phyloP scores from a whole-genome alignment of 345 rosid genomes.

The Citrus medica region DNA sequence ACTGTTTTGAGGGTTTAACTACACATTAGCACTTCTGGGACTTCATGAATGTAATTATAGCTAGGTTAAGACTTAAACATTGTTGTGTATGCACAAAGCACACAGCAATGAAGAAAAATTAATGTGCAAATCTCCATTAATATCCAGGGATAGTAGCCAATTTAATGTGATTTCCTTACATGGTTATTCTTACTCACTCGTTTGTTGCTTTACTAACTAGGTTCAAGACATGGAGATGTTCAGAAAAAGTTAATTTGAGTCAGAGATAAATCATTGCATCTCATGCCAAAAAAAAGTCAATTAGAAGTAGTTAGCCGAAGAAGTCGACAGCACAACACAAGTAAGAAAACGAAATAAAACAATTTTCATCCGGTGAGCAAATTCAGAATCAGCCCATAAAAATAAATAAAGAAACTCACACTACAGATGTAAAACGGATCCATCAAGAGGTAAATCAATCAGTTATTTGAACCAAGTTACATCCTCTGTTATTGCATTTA shows the following conservation, averaged over 20 bases:
- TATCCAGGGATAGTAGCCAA: background rate
- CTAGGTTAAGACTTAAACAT: background rate
- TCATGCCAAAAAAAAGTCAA: background rate
- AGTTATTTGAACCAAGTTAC: background rate
- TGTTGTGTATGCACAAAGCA: background rate
- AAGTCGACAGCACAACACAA: background rate
- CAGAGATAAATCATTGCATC: background rate
- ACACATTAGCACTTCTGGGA: background rate
- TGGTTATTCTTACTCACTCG: background rate
- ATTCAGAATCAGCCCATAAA: background rate
- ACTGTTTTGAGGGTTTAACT: background rate
- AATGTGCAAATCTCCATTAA: background rate
- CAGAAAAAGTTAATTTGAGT: background rate
- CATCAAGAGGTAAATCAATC: background rate
- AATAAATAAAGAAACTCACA: background rate
- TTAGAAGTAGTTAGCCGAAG: background rate
- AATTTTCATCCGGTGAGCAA: background rate
- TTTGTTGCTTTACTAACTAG: background rate
- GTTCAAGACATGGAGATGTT: background rate
- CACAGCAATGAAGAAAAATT: background rate
- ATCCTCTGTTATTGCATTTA: background rate
- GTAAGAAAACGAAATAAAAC: background rate
- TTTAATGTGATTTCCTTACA: conserved; percentile 7
- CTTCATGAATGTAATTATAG: background rate
- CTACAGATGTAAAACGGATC: background rate